A percentile compares a stretch with the other conserved stretches of the same genome.
Conservation (phyloP, 2,329 filamentous ascomycete species). For the Colletotrichum eremochloae region DNA sequence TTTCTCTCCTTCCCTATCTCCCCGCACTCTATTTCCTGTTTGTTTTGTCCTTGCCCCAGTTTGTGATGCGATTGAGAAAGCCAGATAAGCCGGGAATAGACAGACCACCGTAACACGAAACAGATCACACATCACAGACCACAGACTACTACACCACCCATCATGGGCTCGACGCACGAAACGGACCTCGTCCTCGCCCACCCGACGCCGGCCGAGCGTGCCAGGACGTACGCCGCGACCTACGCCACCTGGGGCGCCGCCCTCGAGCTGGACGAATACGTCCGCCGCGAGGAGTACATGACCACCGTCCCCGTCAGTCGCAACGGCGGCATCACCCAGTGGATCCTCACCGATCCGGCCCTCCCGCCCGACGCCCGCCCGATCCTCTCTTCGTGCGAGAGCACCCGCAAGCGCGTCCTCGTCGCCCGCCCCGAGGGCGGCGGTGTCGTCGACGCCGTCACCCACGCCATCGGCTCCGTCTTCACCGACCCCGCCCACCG, state of each 20-base stretch:
- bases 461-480: constrained; percentile 85
- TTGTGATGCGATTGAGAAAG: constrained; percentile 5
- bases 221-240: constrained; percentile 67
- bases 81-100: not conserved
- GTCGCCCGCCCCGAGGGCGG: constrained; percentile 55
- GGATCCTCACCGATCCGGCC: constrained; percentile 70
- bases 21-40: too few species aligned
- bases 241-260: constrained; percentile 71
- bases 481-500: constrained; percentile 77
- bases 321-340: constrained; percentile 71
- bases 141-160: not conserved
- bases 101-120: not conserved
- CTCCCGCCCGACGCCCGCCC: constrained; percentile 58
- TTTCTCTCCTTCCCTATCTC: too few species aligned
- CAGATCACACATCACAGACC: not conserved
- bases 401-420: constrained; percentile 70
- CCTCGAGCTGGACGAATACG: constrained; percentile 67
- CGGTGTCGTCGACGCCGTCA: constrained; percentile 64
- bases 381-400: constrained; percentile 75
- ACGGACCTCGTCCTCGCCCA: constrained; percentile 60
- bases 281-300: constrained; percentile 71
- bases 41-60: not conserved
- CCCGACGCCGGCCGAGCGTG: constrained; percentile 69
- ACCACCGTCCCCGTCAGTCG: constrained; percentile 69
- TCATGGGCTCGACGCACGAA: constrained; percentile 38